Percentiles rank a stretch among this genome's conserved stretches.
Evolutionary conservation across 202 grass and related monocot genomes (phyloP).

Genomic region (Schoenoplectus triqueter): DNA sequence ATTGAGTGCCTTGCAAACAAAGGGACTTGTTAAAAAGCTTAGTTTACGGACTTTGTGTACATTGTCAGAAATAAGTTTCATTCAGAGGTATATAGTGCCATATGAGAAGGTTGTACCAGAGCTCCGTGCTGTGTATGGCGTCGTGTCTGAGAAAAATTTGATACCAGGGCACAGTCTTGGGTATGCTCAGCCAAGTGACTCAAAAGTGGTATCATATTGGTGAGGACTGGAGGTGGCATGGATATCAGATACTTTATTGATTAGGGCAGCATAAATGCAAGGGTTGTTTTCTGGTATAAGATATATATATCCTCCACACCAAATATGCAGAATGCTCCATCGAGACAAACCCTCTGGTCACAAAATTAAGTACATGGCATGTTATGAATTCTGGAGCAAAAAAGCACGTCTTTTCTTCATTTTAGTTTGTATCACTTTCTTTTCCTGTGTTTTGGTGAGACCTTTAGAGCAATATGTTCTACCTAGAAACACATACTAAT

Average conservation of each 20-base stretch:
- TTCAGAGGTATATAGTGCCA: slow-evolving; percentile 26
- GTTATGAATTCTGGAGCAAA: not conserved
- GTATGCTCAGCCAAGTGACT: not conserved
- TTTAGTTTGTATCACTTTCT: slow-evolving; percentile 11
- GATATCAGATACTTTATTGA: not conserved
- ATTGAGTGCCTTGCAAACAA: slow-evolving; percentile 54
- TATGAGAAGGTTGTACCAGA: slow-evolving; percentile 23
- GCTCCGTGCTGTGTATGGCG: slow-evolving; percentile 24
- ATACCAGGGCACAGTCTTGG: slow-evolving; percentile 39
- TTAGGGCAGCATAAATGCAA: not conserved
- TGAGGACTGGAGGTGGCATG: not conserved
- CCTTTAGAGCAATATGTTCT: not conserved
- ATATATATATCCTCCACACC: not conserved
- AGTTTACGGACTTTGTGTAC: slow-evolving; percentile 52
- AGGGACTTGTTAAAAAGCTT: slow-evolving; percentile 36
- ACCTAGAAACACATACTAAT: not conserved
- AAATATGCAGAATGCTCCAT: not conserved
- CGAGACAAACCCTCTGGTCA: not conserved
- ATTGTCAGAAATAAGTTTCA: slow-evolving; percentile 40
- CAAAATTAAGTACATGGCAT: not conserved
- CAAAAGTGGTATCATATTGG: slow-evolving; percentile 5
- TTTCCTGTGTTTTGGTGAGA: slow-evolving; percentile 2
- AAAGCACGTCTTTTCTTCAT: not conserved
- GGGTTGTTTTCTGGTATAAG: not conserved
- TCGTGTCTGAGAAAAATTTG: not conserved